Base-by-base conservation (phyloP, 106 monocot species). In the Xerophyta viscosa region DNA sequence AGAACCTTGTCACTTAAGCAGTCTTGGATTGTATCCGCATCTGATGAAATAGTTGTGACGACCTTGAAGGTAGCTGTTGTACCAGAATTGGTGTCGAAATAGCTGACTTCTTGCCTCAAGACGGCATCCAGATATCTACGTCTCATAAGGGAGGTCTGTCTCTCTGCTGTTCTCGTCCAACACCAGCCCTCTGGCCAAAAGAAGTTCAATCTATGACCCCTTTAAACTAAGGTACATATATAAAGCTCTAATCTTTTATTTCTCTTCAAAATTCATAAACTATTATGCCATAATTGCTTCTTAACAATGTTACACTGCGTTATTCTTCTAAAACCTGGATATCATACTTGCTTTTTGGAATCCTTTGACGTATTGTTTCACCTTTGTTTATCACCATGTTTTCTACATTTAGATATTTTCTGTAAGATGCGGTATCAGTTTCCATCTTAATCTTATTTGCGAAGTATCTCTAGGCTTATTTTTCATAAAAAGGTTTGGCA, bases 151-250 rank as follows among this genome's bases (percentile, higher is more conserved):
- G 69, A 61, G 27, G 36, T 19, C 48, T 70, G 69, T 23, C 61
- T 44, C 39, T 70, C 61, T 4, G 62, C 45, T 8, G 69, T 70
- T 24, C 69, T 54, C 0, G 46, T 62, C 69, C 69, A 70, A 36
- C 69, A 70, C 6, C 31, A 20, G 8, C 69, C 69, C 25, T 54
- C 69, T 70, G 60, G n/a, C n/a, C 31, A 47, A 1, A 1, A 6
- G 12, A 9, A 44, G 9, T 3, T 22, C 22, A 22, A 55, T 22
- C 36, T 29, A n/a, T 17, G 19, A 15, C 15, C 10, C 7, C 33
- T 10, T 6, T 33, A 18, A 11, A 30, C 6, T 13, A 4, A 20
- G 6, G 17, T n/a, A 29, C 1, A 7, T 15, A 57, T 23, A 25
- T 25, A 0, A 13, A 24, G 14, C 31, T 48, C 20, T 6, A 14